Conservation (phyloP, 768 basidiomycete species). For the Boletus speciosus region DNA sequence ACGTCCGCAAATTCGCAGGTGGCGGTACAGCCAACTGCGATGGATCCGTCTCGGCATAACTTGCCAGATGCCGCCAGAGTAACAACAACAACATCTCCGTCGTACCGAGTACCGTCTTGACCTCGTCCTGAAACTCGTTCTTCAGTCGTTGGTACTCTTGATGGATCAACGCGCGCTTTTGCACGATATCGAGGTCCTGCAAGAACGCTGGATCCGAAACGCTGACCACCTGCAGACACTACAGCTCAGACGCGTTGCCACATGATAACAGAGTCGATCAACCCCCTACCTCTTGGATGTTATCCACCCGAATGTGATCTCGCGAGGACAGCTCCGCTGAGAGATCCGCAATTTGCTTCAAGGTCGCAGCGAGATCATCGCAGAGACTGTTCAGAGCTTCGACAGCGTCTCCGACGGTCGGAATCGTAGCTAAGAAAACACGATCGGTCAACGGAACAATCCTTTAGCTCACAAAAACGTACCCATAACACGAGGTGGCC, state of each 20-base stretch:
- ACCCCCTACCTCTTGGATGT: conserved; percentile 60
- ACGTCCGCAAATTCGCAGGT: conserved; percentile 37
- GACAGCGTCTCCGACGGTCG: conserved; percentile 71
- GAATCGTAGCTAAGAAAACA: conserved; percentile 55
- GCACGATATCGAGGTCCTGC: conserved; percentile 63
- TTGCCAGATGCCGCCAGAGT: conserved; percentile 74
- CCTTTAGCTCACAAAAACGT: conserved; percentile 13
- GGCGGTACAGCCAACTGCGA: conserved; percentile 4
- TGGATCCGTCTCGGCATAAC: conserved; percentile 46
- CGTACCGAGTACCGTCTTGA: conserved; percentile 60
- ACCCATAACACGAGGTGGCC: conserved; percentile 57
- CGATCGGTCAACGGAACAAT: not conserved
- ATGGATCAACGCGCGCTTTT: conserved; percentile 64
- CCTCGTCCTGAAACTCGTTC: conserved; percentile 39
- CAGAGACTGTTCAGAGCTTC: conserved; percentile 62
- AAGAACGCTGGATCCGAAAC: conserved; percentile 52
- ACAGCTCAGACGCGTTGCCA: not conserved
- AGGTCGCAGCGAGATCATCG: conserved; percentile 53
- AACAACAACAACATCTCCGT: conserved; percentile 78
- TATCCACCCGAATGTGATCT: conserved; percentile 67
- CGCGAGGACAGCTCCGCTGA: conserved; percentile 68
- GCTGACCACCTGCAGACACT: conserved; percentile 41
- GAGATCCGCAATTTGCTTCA: conserved; percentile 67
- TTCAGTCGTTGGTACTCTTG: conserved; percentile 54
- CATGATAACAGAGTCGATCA: not conserved